phyloP scores from a whole-genome alignment of 768 basidiomycete genomes.

The Candolleomyces eurysporus region DNA sequence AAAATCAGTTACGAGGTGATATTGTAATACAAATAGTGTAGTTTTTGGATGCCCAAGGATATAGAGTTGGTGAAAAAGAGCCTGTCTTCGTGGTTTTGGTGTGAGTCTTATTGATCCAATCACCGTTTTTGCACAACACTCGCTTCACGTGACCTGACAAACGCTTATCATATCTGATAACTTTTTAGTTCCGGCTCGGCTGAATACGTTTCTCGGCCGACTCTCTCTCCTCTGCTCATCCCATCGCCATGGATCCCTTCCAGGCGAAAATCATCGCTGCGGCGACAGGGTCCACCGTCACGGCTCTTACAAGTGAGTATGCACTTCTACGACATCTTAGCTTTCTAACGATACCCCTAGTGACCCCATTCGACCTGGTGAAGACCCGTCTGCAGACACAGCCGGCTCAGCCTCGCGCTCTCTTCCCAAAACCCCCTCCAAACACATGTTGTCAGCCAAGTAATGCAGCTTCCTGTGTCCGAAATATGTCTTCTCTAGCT shows the following conservation, averaged over 20 bases:
- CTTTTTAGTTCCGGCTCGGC: constrained; percentile 9
- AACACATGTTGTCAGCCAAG: constrained; percentile 72
- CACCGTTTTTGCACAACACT: constrained; percentile 14
- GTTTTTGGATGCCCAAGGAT: not conserved
- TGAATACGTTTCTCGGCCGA: not conserved
- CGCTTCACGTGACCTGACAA: constrained; percentile 7
- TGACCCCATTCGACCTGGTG: constrained; percentile 99
- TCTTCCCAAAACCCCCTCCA: constrained; percentile 52
- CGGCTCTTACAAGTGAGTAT: constrained; percentile 74
- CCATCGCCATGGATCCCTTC: constrained; percentile 61
- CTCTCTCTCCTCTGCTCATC: constrained; percentile 7
- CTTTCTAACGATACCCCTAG: constrained; percentile 39
- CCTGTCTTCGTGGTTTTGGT: constrained; percentile 23
- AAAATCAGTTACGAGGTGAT: not conserved
- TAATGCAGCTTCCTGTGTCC: constrained; percentile 53
- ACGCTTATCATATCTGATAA: constrained; percentile 32
- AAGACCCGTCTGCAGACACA: constrained; percentile 97
- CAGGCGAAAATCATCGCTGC: constrained; percentile 80
- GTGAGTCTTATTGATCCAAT: constrained; percentile 16
- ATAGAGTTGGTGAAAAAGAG: not conserved
- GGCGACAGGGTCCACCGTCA: constrained; percentile 75
- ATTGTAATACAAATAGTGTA: not conserved
- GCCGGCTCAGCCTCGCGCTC: constrained; percentile 49
- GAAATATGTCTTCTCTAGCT: constrained; percentile 75
- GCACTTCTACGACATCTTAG: not conserved